Conservation (phyloP, 176 grass and related monocot species). For the Raddia guianensis region DNA sequence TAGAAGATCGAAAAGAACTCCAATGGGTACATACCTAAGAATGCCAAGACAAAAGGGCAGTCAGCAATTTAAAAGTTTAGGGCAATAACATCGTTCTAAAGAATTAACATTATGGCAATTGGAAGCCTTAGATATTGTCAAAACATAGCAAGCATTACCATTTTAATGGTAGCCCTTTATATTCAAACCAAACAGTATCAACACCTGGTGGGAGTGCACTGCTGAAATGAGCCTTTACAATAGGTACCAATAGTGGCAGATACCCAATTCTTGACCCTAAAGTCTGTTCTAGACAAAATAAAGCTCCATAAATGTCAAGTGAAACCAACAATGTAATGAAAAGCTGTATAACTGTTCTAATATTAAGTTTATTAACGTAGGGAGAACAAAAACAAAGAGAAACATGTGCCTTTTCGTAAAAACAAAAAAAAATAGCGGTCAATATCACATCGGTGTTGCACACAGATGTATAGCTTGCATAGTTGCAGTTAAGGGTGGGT, state of each 20-base stretch:
- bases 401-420: background rate
- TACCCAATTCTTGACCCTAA: slow-evolving; percentile 87
- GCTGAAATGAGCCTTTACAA: slow-evolving; percentile 93
- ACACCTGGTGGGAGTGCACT: slow-evolving; percentile 72
- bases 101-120: background rate
- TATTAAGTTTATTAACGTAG: background rate
- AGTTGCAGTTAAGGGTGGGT: background rate
- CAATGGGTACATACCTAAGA: slow-evolving; percentile 93
- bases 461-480: background rate
- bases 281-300: slow-evolving; percentile 51
- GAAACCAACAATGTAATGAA: slow-evolving; percentile 5
- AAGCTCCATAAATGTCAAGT: slow-evolving; percentile 7
- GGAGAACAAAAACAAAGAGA: background rate
- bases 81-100: slow-evolving; percentile 5
- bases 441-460: background rate
- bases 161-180: slow-evolving; percentile 89
- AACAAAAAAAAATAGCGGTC: background rate
- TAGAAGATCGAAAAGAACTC: slow-evolving; percentile 95
- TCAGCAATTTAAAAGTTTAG: background rate
- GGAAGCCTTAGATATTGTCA: background rate
- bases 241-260: slow-evolving; percentile 70
- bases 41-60: slow-evolving; percentile 9
- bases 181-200: slow-evolving; percentile 98
- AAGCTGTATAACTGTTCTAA: background rate
- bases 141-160: slow-evolving; percentile 55